A percentile compares a stretch with the other conserved stretches of the same genome.
phyloP scores from a whole-genome alignment of 306 rosid species.

The Fragaria nilgerrensis region DNA sequence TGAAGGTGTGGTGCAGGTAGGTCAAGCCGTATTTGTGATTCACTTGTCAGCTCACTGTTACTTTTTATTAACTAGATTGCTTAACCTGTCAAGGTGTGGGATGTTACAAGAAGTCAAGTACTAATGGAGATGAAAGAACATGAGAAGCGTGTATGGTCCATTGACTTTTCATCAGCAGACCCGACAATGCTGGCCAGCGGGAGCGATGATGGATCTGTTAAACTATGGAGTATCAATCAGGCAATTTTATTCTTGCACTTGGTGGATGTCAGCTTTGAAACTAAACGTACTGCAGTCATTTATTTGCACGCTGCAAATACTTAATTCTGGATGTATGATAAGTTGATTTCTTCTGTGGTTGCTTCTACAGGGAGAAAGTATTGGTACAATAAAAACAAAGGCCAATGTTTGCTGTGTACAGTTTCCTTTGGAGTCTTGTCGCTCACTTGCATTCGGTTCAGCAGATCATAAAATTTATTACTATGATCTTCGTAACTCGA shows the following conservation, averaged over 20 bases:
- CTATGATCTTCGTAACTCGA: slow-evolving; percentile 80
- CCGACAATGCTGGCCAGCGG: slow-evolving; percentile 97
- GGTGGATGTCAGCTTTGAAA: slow-evolving; percentile 98
- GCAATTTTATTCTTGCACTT: slow-evolving; percentile 98
- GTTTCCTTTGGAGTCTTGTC: slow-evolving; percentile 77
- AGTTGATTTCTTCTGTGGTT: slow-evolving; percentile 74
- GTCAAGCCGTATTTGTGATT: slow-evolving; percentile 22
- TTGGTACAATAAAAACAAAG: slow-evolving; percentile 88
- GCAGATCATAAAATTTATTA: slow-evolving; percentile 91
- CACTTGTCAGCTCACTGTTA: slow-evolving; percentile 16
- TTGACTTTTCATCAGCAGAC: slow-evolving; percentile 88
- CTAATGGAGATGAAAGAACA: slow-evolving; percentile 90
- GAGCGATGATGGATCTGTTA: slow-evolving; percentile 88
- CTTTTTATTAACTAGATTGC: slow-evolving; percentile 19
- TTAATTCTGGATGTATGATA: slow-evolving; percentile 64
- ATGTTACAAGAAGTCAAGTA: slow-evolving; percentile 85
- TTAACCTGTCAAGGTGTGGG: slow-evolving; percentile 77
- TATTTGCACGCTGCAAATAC: slow-evolving; percentile 52
- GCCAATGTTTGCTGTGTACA: slow-evolving; percentile 98
- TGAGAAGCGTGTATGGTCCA: slow-evolving; percentile 91
- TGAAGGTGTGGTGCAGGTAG: slow-evolving; percentile 97
- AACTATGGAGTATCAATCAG: slow-evolving; percentile 99
- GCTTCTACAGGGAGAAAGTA: slow-evolving; percentile 88
- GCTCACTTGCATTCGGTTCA: slow-evolving; percentile 89
- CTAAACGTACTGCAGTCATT: slow-evolving; percentile 91